These are phyloP conservation scores for Fusarium liriodendri DNA, from an alignment of 2,329 filamentous ascomycete genomes.

Conservation along the genomic window DNA sequence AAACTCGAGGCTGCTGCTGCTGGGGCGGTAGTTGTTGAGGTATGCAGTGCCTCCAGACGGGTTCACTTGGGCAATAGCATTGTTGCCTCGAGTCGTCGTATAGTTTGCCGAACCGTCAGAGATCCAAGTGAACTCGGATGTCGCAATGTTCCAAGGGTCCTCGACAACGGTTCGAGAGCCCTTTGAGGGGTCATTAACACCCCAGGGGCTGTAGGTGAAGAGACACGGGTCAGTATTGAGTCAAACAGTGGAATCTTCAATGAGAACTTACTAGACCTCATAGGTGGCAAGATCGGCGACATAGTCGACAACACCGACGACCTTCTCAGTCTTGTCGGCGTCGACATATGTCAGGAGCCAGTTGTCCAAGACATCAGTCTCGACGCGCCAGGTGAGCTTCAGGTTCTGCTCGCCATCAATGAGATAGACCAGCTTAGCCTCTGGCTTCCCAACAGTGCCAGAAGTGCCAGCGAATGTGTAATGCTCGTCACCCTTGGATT, in stretches of 20 bases:
- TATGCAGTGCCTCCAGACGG: slow-evolving; percentile 54
- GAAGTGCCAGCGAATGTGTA: slow-evolving; percentile 59
- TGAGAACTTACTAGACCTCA: slow-evolving; percentile 57
- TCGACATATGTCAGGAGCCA: slow-evolving; percentile 71
- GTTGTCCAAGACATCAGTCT: slow-evolving; percentile 67
- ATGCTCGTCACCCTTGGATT: slow-evolving; percentile 43
- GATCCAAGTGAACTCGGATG: slow-evolving; percentile 66
- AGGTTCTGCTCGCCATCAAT: slow-evolving; percentile 59
- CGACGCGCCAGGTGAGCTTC: slow-evolving; percentile 66
- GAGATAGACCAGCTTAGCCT: slow-evolving; percentile 67
- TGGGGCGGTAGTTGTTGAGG: slow-evolving; percentile 59
- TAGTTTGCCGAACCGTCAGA: slow-evolving; percentile 59
- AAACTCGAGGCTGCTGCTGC: slow-evolving; percentile 56
- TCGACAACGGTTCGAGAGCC: slow-evolving; percentile 56
- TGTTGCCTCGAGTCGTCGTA: slow-evolving; percentile 68
- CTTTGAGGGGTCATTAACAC: slow-evolving; percentile 64
- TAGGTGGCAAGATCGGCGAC: slow-evolving; percentile 64
- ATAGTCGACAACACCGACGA: slow-evolving; percentile 68
- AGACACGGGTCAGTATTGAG: neutral
- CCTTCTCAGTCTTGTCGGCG: slow-evolving; percentile 56
- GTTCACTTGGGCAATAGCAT: slow-evolving; percentile 63
- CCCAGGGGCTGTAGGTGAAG: slow-evolving; percentile 56
- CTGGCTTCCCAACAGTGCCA: slow-evolving; percentile 63
- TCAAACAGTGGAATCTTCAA: neutral
- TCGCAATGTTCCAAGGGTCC: slow-evolving; percentile 59